phyloP scores from a whole-genome alignment of 768 basidiomycete genomes.

The Phylloporus sp. region DNA sequence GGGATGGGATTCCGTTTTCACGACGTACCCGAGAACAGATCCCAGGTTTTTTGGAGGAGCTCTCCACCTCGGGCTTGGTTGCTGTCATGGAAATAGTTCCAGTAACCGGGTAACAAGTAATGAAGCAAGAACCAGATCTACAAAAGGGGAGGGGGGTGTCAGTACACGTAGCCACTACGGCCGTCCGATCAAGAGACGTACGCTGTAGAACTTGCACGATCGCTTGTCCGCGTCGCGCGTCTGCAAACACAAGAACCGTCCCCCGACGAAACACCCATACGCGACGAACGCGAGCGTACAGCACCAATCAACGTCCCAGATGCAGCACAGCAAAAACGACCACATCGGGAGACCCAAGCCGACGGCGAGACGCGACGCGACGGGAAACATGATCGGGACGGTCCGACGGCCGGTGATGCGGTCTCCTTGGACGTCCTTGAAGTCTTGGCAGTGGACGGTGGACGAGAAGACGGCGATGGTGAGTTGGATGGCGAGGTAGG shows the following conservation, averaged over 20 bases:
- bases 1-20: too few species aligned
- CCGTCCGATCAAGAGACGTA: conserved; percentile 12
- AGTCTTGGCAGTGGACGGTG: conserved; percentile 48
- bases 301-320: conserved; percentile 34
- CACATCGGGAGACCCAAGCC: conserved; percentile 34
- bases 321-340: conserved; percentile 31
- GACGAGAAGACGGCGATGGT: conserved; percentile 39
- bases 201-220: conserved; percentile 38
- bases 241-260: conserved; percentile 28
- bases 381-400: conserved; percentile 41
- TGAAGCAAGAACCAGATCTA: conserved; percentile 35
- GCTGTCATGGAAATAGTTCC: conserved; percentile 29
- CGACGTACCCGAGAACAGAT: conserved; percentile 12
- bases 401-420: conserved; percentile 36
- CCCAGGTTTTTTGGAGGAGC: conserved; percentile 18
- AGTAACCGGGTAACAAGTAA: conserved; percentile 33
- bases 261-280: conserved; percentile 33
- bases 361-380: conserved; percentile 31
- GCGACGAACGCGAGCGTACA: conserved; percentile 25
- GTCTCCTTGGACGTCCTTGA: conserved; percentile 43
- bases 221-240: conserved; percentile 28
- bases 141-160: background rate
- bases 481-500: conserved; percentile 30
- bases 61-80: conserved; percentile 13
- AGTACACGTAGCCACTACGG: background rate